Base-by-base conservation (phyloP, 495 filamentous ascomycete genomes). In the Alectoria sarmentosa region DNA sequence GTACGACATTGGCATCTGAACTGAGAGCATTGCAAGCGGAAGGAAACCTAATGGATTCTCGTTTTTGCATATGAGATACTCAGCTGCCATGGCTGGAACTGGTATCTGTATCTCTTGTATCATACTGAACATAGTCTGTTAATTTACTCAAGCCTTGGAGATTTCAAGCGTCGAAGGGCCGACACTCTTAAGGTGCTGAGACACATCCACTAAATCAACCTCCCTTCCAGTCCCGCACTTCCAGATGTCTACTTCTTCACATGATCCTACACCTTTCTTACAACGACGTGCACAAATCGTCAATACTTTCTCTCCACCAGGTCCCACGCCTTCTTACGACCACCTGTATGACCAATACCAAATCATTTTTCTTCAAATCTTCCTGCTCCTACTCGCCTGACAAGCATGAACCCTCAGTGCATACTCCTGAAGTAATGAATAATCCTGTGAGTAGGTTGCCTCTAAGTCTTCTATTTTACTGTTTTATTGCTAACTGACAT, bases 21-120 rank as follows among this genome's bases (percentile, higher is more conserved):
- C 11, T 42, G 15, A 55, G n/a, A 28, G 52, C 26, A 55, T 34
- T 34, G 5, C 52, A 55, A 55, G 15, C 28, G 30, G 52, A 21
- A 55, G 26, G 52, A 55, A 30, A 34, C 28, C 4, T 55, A 55
- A 55, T 55, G 30, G 52, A 55, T 21, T 55, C 17, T 34, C 30
- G 4, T 36, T 55, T 34, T 34, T 5, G 49, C 26, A 32, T 32
- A 54, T 34, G 49, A 17, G 49, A 55, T 57, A 58, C 11, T 21
- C 52, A 56, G 49, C 37, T 54, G 52, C 55, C 48, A 42, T 52
- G 38, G 30, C 52, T 64, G 28, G 30, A 55, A 34, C 30, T 19
- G 30, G 52, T n/a, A 34, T 34, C 52, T 55, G 52, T 55, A 55
- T 55, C 52, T 55, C 30, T 54, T 55, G 52, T 55, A 55, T 10